Evolutionary conservation across 2,329 filamentous ascomycete genomes (phyloP).

Genomic region (Paraphoma chrysanthemicola): DNA sequence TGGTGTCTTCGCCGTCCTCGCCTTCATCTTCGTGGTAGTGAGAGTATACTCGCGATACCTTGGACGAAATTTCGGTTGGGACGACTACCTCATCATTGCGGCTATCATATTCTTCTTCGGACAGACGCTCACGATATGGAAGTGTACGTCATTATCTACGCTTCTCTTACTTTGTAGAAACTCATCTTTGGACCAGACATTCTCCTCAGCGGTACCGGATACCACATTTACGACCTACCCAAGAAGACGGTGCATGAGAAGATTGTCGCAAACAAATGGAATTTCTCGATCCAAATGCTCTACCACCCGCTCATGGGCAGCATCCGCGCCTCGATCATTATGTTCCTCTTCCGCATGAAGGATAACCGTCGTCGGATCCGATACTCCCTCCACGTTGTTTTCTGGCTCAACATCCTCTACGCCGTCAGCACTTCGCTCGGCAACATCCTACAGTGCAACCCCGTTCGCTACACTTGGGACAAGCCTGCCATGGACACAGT

Average conservation of each 20-base stretch:
- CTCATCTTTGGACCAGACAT: slow-evolving; percentile 23
- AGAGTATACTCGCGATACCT: slow-evolving; percentile 38
- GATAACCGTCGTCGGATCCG: slow-evolving; percentile 38
- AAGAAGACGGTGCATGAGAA: slow-evolving; percentile 37
- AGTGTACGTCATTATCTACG: slow-evolving; percentile 20
- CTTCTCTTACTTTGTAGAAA: not conserved
- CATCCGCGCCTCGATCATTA: slow-evolving; percentile 47
- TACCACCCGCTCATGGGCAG: slow-evolving; percentile 48
- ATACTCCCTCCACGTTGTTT: slow-evolving; percentile 39
- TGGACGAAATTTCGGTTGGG: slow-evolving; percentile 41
- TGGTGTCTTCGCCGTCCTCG: slow-evolving; percentile 36
- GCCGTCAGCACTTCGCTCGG: slow-evolving; percentile 42
- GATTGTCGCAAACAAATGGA: slow-evolving; percentile 38
- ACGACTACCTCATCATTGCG: slow-evolving; percentile 40
- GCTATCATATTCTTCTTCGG: slow-evolving; percentile 32
- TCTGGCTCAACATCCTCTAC: slow-evolving; percentile 46
- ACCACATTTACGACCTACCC: slow-evolving; percentile 39
- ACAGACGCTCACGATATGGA: slow-evolving; percentile 31
- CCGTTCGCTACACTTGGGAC: slow-evolving; percentile 38
- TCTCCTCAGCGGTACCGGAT: slow-evolving; percentile 41
- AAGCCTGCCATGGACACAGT: slow-evolving; percentile 39
- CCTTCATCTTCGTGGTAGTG: slow-evolving; percentile 33
- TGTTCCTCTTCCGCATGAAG: slow-evolving; percentile 48
- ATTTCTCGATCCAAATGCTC: slow-evolving; percentile 46
- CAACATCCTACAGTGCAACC: slow-evolving; percentile 46